A percentile compares a stretch with the other conserved stretches of the same genome.
phyloP scores from a whole-genome alignment of 768 basidiomycete genomes.

The Hericium alpestre region DNA sequence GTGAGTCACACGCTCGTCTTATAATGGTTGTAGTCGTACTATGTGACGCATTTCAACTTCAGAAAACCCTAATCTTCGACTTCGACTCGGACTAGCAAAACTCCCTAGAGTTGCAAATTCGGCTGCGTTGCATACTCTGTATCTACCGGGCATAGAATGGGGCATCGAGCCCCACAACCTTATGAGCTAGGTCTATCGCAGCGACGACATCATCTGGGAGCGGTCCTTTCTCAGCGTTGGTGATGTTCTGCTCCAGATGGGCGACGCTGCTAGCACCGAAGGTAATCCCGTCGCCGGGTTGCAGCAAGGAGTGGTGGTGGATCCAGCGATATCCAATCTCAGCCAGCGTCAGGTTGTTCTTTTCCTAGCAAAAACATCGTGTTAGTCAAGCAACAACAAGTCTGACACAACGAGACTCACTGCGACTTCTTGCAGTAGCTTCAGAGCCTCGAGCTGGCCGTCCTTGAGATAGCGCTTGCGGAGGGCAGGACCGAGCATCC shows the following conservation, averaged over 20 bases:
- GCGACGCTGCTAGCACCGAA: conserved; percentile 36
- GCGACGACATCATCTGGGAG: conserved; percentile 41
- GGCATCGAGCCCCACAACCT: conserved; percentile 21
- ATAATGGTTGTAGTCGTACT: conserved; percentile 31
- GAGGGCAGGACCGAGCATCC: conserved; percentile 33
- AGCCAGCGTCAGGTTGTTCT: conserved; percentile 34
- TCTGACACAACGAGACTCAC: conserved; percentile 19
- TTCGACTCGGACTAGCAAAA: too few species aligned
- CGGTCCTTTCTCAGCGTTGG: conserved; percentile 40
- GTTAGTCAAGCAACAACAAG: not conserved
- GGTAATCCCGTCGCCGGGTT: conserved; percentile 33
- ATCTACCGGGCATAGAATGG: not conserved
- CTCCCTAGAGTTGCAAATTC: too few species aligned
- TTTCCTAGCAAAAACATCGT: conserved; percentile 21
- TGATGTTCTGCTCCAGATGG: conserved; percentile 35
- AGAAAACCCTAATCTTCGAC: too few species aligned
- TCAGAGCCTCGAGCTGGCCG: conserved; percentile 34
- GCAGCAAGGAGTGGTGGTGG: conserved; percentile 43
- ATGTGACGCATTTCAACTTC: too few species aligned
- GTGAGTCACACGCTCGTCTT: conserved; percentile 32
- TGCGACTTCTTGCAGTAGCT: conserved; percentile 28
- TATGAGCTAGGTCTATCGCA: conserved; percentile 40
- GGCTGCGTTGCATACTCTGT: too few species aligned
- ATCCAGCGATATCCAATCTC: conserved; percentile 56
- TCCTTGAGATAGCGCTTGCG: conserved; percentile 33